A percentile compares a stretch with the other conserved stretches of the same genome.
Evolutionary conservation across 768 basidiomycete species (phyloP).

Genomic region (Amanita pallidorosea): DNA sequence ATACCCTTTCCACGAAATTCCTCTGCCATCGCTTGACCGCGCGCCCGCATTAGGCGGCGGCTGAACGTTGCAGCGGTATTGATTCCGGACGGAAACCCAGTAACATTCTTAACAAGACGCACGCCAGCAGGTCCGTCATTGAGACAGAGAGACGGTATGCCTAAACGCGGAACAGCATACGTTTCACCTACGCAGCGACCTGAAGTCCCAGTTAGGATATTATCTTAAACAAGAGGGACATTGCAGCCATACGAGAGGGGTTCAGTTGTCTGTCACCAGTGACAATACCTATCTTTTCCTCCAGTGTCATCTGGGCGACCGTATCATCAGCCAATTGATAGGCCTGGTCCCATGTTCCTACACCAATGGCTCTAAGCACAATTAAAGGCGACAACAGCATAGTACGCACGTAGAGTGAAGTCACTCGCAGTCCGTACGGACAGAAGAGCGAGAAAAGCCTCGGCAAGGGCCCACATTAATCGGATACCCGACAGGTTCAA

Average conservation of each 20-base stretch:
- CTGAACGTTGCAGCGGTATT: conserved; percentile 32
- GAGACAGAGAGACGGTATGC: conserved; percentile 24
- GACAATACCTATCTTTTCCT: conserved; percentile 26
- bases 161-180: conserved; percentile 17
- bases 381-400: not conserved
- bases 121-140: conserved; percentile 28
- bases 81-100: conserved; percentile 39
- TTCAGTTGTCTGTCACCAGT: conserved; percentile 23
- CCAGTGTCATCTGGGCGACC: conserved; percentile 19
- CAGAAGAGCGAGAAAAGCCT: not conserved
- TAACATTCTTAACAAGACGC: conserved; percentile 21
- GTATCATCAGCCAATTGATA: conserved; percentile 17
- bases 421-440: not conserved
- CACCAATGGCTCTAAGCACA: not conserved
- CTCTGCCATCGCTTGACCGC: conserved; percentile 44
- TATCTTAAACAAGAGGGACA: not conserved
- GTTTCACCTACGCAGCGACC: conserved; percentile 26
- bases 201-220: not conserved
- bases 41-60: conserved; percentile 39
- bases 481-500: no score
- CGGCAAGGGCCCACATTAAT: not conserved
- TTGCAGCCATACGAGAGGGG: conserved; percentile 10
- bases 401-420: not conserved
- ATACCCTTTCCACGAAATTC: conserved; percentile 54
- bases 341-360: conserved; percentile 25